Base-by-base conservation (phyloP, 257 asterid species). In the Nicotiana attenuata region DNA sequence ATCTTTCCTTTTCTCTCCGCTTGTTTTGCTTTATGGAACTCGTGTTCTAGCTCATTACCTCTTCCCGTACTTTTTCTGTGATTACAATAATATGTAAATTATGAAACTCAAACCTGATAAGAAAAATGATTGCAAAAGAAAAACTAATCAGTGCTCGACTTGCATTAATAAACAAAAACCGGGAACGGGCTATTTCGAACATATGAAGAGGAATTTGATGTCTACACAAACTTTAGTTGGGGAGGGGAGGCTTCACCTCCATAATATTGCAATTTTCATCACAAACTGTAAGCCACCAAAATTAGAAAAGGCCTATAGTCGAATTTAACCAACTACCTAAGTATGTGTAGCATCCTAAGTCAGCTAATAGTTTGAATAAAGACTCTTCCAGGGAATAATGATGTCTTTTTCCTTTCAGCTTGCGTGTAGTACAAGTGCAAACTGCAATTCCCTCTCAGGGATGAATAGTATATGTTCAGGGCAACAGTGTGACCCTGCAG, bases 381-480 rank as follows among this genome's bases (percentile, higher is more conserved):
- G 61, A 73, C 61, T 73, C 61, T 50, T 73, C 24, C 61, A 50
- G 41, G 61, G 29, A 50, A 28, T 75, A 24, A 7, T 3, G 61
- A 47, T 75, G 79, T 35, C 20, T 53, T 71, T 71, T 45, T 15
- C 63, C 61, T 24, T 24, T 15, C 41, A 50, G 79, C 79, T 73
- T 75, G 52, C 7, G 52, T 24, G 63, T 26, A 26, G 35, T 24
- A 24, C 79, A 47, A 75, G 41, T 50, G 45, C n/a, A 10, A 75
- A 26, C 24, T 50, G 59, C 63, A 75, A 50, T 7, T 50, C 41
- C 24, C 24, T 24, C 61, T 26, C 38, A 50, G 16, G 50, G 26
- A 75, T 75, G 35, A 50, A 47, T 73, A 60, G 79, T 60, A 24
- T 52, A 47, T 73, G 61, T 73, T 73, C 41, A 47, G 22, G 79